These are phyloP conservation scores for Peronospora farinosa DNA, from an alignment of 352 stramenopile species.

Conservation along the genomic window DNA sequence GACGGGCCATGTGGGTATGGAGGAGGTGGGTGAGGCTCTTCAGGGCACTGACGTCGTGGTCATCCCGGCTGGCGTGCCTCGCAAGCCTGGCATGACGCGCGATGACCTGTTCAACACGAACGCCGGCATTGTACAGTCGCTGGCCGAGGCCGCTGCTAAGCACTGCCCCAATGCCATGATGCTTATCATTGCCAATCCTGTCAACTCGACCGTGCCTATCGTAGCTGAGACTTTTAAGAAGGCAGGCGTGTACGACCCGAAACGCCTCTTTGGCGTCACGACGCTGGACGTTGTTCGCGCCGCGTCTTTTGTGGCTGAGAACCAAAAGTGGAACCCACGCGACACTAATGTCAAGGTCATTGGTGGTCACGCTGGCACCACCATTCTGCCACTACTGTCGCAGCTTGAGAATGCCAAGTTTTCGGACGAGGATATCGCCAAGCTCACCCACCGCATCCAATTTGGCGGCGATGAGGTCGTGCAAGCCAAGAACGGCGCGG, in stretches of 20 bases:
- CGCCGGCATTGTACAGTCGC: conserved; percentile 93
- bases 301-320: conserved; percentile 91
- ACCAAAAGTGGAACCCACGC: conserved; percentile 72
- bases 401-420: conserved; percentile 91
- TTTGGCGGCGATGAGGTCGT: conserved; percentile 95
- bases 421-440: conserved; percentile 90
- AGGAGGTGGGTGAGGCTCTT: conserved; percentile 61
- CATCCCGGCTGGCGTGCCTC: conserved; percentile 98
- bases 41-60: conserved; percentile 94
- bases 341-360: conserved; percentile 93
- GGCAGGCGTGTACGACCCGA: conserved; percentile 92
- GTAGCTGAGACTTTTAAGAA: conserved; percentile 98
- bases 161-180: conserved; percentile 94
- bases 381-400: conserved; percentile 98
- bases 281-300: conserved; percentile 97
- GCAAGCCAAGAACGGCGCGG: conserved; percentile 93
- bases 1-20: conserved; percentile 67
- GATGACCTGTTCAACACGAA: conserved; percentile 96
- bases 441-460: conserved; percentile 95
- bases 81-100: conserved; percentile 96
- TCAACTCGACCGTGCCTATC: conserved; percentile 99
- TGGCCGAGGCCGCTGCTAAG: conserved; percentile 92
- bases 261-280: conserved; percentile 97
- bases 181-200: conserved; percentile 98
- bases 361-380: conserved; percentile 97